These are phyloP conservation scores for Melampsora americana DNA, from an alignment of 1,284 basidiomycete species.

Conservation along the genomic window DNA sequence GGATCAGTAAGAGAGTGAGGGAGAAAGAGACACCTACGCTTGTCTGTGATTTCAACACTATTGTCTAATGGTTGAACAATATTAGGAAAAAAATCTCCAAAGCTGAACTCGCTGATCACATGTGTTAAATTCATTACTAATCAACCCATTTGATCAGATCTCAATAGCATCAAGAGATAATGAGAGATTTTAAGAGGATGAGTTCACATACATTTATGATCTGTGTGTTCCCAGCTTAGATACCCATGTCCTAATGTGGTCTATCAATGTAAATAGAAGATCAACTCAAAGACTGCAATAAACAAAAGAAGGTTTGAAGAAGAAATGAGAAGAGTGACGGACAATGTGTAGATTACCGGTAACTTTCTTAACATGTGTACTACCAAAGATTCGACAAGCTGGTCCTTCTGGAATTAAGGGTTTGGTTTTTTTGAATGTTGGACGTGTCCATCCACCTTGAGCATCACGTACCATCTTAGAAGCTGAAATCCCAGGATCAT, in stretches of 20 bases:
- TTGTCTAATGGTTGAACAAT: constrained; percentile 86
- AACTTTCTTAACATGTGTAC: constrained; percentile 80
- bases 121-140: constrained; percentile 94
- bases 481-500: constrained; percentile 50
- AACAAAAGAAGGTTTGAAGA: background rate
- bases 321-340: background rate
- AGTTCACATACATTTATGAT: constrained; percentile 67
- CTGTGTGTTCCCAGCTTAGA: constrained; percentile 76
- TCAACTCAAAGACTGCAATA: background rate
- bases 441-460: constrained; percentile 36
- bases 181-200: background rate
- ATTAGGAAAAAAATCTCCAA: constrained; percentile 92
- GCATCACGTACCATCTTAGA: constrained; percentile 46
- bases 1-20: background rate
- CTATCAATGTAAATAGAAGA: constrained; percentile 33
- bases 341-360: constrained; percentile 62
- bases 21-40: constrained; percentile 62
- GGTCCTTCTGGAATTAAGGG: constrained; percentile 65
- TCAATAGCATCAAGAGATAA: constrained; percentile 10
- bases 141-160: background rate
- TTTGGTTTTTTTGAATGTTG: constrained; percentile 66
- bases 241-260: constrained; percentile 95
- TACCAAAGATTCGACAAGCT: constrained; percentile 82
- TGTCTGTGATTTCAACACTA: constrained; percentile 69
- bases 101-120: constrained; percentile 92